Evolutionary conservation across 2,329 filamentous ascomycete genomes (phyloP).

Genomic region (Aspergillus sp.): DNA sequence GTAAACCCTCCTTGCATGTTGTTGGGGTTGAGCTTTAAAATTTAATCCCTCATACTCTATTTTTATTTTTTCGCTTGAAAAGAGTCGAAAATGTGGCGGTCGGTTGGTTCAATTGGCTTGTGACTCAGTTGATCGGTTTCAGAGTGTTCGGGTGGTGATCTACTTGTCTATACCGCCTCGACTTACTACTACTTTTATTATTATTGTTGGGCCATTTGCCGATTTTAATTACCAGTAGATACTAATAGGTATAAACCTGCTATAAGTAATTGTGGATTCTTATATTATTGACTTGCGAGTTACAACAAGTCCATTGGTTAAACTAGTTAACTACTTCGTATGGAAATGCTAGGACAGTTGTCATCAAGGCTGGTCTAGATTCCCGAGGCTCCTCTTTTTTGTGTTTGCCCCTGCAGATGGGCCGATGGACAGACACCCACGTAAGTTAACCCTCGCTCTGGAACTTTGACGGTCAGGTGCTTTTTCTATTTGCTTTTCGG

Average conservation of each 20-base stretch:
- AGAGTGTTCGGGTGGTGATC: neutral
- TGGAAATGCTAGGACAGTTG: neutral
- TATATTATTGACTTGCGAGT: neutral
- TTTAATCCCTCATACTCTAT: slow-evolving; percentile 15
- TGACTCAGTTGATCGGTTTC: neutral
- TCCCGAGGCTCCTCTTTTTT: neutral
- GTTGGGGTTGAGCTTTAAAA: neutral
- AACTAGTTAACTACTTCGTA: neutral
- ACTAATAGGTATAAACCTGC: too few relatives aligned
- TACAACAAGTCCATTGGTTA: neutral
- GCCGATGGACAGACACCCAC: neutral
- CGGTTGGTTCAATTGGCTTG: neutral
- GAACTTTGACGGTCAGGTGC: neutral
- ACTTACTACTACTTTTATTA: too few relatives aligned
- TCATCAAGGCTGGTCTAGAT: neutral
- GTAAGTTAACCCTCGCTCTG: neutral
- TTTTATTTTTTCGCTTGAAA: neutral
- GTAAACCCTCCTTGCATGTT: neutral
- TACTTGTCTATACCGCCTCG: too few relatives aligned
- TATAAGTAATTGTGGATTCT: too few relatives aligned
- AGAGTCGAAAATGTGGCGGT: neutral
- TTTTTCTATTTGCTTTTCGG: too few relatives aligned
- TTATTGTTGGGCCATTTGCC: too few relatives aligned
- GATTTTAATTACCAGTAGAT: too few relatives aligned
- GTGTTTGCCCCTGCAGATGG: neutral